These are phyloP conservation scores for Amaranthus palmeri DNA, from an alignment of 148 eudicot species.

Conservation along the genomic window DNA sequence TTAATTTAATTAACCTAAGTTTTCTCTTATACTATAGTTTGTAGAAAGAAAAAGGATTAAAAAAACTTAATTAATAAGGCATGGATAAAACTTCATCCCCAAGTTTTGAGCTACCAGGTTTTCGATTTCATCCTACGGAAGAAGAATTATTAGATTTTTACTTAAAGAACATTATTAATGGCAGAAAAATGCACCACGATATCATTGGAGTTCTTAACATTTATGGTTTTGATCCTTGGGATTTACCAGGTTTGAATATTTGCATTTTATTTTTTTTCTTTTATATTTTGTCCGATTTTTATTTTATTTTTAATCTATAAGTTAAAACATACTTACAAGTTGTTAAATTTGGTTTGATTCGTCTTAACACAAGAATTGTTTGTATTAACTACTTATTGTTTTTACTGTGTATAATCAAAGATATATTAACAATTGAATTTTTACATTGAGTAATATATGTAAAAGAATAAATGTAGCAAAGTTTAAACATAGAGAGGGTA, in stretches of 20 bases:
- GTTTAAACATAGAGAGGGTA: too few species aligned
- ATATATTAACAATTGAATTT: too few species aligned
- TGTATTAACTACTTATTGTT: too few species aligned
- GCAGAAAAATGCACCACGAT: slow-evolving; percentile 36
- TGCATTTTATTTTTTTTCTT: not conserved
- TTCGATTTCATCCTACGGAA: slow-evolving; percentile 83
- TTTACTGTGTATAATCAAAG: too few species aligned
- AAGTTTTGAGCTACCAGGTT: slow-evolving; percentile 62
- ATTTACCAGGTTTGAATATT: slow-evolving; percentile 48
- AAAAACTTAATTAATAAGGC: not conserved
- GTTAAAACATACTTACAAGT: too few species aligned
- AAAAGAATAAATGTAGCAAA: too few species aligned
- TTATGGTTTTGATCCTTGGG: slow-evolving; percentile 69
- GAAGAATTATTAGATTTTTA: slow-evolving; percentile 79
- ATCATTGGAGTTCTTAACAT: slow-evolving; percentile 66
- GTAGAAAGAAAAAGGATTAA: not conserved
- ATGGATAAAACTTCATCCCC: slow-evolving; percentile 37
- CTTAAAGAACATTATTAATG: slow-evolving; percentile 45
- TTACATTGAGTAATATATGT: too few species aligned
- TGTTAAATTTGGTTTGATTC: too few species aligned
- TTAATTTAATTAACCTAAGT: not conserved
- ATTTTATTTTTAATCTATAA: too few species aligned
- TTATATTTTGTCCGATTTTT: not conserved
- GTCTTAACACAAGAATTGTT: too few species aligned
- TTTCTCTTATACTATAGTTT: slow-evolving; percentile 1